Evolutionary conservation across 2,329 filamentous ascomycete genomes (phyloP), one percentile per base, ranked within the genome.

Genomic region (Capronia coronata): DNA sequence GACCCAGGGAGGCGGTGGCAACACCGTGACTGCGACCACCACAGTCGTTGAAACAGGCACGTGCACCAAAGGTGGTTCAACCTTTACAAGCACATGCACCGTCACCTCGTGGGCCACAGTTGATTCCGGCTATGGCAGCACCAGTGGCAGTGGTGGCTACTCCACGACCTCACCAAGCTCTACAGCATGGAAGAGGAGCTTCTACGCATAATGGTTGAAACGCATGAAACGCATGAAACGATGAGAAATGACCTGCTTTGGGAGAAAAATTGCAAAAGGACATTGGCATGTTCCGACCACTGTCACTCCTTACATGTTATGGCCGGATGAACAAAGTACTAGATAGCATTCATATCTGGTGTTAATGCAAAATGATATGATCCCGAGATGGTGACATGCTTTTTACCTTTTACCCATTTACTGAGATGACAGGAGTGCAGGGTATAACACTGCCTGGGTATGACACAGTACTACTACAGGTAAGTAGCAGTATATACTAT

Each of bases 301-400:
- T 25, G 38, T 41, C 38, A 14, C 38, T 41, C 38, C 38, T 41
- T 41, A 37, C 38, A 41, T 41, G 38, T 41, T 16, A 25, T 23
- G 38, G 38, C 38, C 4, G n/a, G 38, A 25, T 41, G 38, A 41
- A 41, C 38, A 41, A 41, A 41, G 9, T 11, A 22, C 22, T 41
- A 41, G 38, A 37, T 37, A 41, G 21, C 38, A 23, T 25, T 41
- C 21, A 38, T n/a, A 41, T 41, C 13, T 13, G 21, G 19, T 14
- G 13, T 19, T 41, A 25, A 25, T 41, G 21, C 14, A 41, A 25
- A 41, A 23, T 32, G 38, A 14, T 23, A 23, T 41, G 7, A 41
- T 4, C 16, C 22, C 25, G 19, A 41, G 22, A 25, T n/a, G 11
- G 21, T 27, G 6, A 6, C 25, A 27, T 10, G 25, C n/a, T 27